Evolutionary conservation across 768 basidiomycete genomes (phyloP).

Genomic region (Psilocybe cyanescens): DNA sequence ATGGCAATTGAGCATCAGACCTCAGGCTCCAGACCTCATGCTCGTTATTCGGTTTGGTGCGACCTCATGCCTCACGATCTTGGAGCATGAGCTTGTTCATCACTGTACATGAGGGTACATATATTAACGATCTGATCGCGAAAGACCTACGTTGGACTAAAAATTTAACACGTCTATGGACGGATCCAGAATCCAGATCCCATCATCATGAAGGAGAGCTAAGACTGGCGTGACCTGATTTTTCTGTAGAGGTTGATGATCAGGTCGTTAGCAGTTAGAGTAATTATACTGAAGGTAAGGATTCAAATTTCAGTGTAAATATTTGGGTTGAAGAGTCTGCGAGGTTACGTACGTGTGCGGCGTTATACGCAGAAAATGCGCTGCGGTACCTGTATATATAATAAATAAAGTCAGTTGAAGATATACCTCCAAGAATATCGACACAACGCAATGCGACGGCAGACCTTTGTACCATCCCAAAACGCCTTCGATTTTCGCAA

Average conservation of each 20-base stretch:
- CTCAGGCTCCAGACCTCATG: no score
- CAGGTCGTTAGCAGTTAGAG: background rate
- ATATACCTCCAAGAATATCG: no score
- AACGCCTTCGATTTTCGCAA: background rate
- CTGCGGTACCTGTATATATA: background rate
- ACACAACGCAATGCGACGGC: background rate
- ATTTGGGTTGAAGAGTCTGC: background rate
- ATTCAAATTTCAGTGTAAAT: background rate
- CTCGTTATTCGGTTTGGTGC: no score
- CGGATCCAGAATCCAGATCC: background rate
- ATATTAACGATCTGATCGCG: background rate
- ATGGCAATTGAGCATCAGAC: no score
- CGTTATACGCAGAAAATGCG: background rate
- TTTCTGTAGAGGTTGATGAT: background rate
- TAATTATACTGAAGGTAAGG: background rate
- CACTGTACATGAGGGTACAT: background rate
- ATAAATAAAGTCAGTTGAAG: background rate
- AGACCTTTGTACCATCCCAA: conserved; percentile 3
- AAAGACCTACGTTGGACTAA: background rate
- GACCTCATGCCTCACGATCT: no score
- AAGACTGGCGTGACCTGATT: background rate
- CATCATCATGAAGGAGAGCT: background rate
- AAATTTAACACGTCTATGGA: background rate
- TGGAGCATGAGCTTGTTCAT: no score
- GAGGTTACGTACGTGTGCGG: background rate